Evolutionary conservation across 805 yeast species (phyloP).

Genomic region (Zygoascus bituminiphila): DNA sequence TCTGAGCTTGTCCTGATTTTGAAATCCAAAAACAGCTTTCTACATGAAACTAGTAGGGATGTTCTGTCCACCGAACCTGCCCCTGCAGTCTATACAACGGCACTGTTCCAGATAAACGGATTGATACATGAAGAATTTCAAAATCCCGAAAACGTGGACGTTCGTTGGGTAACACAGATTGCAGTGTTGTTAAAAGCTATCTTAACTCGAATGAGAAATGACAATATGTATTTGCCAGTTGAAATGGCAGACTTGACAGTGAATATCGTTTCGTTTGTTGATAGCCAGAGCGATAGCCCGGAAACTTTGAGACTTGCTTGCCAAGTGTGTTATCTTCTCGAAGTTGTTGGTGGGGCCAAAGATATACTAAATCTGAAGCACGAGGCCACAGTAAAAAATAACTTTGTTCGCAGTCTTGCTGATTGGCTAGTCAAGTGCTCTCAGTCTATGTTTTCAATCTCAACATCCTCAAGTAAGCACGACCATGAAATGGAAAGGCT

Average conservation of each 20-base stretch:
- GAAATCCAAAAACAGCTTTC: conserved; percentile 37
- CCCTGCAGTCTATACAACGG: conserved; percentile 43
- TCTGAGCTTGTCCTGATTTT: conserved; percentile 27
- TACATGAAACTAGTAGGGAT: conserved; percentile 66
- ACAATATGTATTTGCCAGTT: conserved; percentile 18
- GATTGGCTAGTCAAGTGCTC: conserved; percentile 21
- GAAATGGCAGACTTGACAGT: conserved; percentile 7
- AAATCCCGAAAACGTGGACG: not conserved
- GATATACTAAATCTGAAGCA: conserved; percentile 21
- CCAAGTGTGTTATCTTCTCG: conserved; percentile 19
- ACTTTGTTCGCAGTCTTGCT: conserved; percentile 18
- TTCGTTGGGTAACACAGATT: conserved; percentile 14
- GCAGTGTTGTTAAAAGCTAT: conserved; percentile 19
- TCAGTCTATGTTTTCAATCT: not conserved
- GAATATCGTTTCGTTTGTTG: conserved; percentile 15
- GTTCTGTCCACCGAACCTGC: conserved; percentile 60
- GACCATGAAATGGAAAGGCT: conserved; percentile 15
- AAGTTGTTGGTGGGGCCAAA: conserved; percentile 18
- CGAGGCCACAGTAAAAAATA: conserved; percentile 17
- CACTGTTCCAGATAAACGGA: conserved; percentile 38
- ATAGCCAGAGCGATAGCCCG: conserved; percentile 11
- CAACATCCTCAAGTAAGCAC: not conserved
- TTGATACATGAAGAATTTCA: conserved; percentile 11
- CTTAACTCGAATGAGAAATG: conserved; percentile 18
- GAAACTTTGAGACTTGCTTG: conserved; percentile 16